phyloP scores from a whole-genome alignment of 306 rosid genomes.

The Sindora glabra region DNA sequence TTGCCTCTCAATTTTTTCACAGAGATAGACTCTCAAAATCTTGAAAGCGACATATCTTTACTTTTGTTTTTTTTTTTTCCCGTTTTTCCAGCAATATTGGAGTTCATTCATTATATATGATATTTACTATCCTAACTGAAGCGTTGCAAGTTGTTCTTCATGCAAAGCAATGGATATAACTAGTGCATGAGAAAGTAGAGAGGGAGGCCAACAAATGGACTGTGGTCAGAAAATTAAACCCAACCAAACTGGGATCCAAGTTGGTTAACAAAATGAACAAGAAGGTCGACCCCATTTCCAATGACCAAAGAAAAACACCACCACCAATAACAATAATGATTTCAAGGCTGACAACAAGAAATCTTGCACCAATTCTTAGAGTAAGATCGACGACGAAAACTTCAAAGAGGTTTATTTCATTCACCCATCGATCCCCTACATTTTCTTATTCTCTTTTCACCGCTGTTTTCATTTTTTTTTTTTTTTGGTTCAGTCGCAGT shows the following conservation, averaged over 20 bases:
- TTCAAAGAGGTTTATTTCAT: slow-evolving; percentile 38
- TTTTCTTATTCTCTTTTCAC: neutral
- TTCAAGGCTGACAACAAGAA: slow-evolving; percentile 20
- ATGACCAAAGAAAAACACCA: slow-evolving; percentile 36
- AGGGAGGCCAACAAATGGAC: slow-evolving; percentile 38
- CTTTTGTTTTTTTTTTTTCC: neutral
- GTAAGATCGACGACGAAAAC: slow-evolving; percentile 21
- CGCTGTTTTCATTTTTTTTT: neutral
- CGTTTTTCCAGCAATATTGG: no score
- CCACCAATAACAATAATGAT: slow-evolving; percentile 29
- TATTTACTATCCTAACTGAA: slow-evolving; percentile 7
- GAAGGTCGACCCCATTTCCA: slow-evolving; percentile 60
- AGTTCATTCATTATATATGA: neutral
- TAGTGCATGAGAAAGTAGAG: slow-evolving; percentile 30
- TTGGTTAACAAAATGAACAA: slow-evolving; percentile 41
- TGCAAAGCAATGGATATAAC: slow-evolving; percentile 52
- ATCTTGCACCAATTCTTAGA: slow-evolving; percentile 20
- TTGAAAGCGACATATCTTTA: no score
- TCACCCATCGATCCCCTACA: neutral
- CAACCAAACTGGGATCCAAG: slow-evolving; percentile 34
- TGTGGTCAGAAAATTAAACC: slow-evolving; percentile 46
- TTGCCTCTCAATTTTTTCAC: no score
- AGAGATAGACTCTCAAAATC: no score
- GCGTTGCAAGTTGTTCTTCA: slow-evolving; percentile 9
- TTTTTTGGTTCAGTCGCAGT: neutral